Evolutionary conservation across 805 yeast species (phyloP).

Genomic region (Dipodascus albidus): DNA sequence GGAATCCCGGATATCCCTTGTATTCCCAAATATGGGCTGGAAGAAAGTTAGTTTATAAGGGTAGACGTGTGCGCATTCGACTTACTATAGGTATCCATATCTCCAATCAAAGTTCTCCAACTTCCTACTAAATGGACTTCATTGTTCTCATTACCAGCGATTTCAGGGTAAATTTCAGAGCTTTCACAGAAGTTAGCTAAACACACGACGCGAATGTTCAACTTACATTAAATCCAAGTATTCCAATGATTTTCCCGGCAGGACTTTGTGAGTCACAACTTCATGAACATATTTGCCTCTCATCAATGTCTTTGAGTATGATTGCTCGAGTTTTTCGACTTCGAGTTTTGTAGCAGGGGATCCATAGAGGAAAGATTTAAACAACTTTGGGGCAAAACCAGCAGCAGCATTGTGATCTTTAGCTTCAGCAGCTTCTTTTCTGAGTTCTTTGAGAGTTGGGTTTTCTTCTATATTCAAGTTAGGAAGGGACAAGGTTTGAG

Average conservation of each 20-base stretch:
- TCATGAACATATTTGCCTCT: slow-evolving; percentile 34
- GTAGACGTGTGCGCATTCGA: background rate
- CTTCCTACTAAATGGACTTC: slow-evolving; percentile 30
- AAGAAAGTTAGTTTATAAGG: slow-evolving; percentile 3
- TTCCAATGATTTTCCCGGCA: slow-evolving; percentile 25
- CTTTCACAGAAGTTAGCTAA: background rate
- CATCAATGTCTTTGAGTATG: slow-evolving; percentile 25
- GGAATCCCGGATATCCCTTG: slow-evolving; percentile 31
- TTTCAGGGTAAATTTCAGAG: slow-evolving; percentile 22
- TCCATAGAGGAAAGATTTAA: slow-evolving; percentile 31
- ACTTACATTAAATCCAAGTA: slow-evolving; percentile 25
- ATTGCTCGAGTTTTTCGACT: slow-evolving; percentile 24
- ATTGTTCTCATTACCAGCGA: slow-evolving; percentile 23
- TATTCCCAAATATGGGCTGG: slow-evolving; percentile 31
- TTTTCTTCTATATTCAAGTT: background rate
- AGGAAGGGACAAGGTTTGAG: background rate
- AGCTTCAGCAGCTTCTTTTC: slow-evolving; percentile 8
- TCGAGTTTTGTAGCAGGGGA: slow-evolving; percentile 25
- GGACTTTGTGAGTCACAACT: slow-evolving; percentile 27
- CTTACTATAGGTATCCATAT: slow-evolving; percentile 25
- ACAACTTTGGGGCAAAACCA: slow-evolving; percentile 15
- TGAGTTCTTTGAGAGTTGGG: slow-evolving; percentile 7
- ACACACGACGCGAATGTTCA: background rate
- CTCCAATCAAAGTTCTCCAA: slow-evolving; percentile 33
- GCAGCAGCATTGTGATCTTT: background rate